phyloP scores from a whole-genome alignment of 2,329 filamentous ascomycete species.

The Cytospora mali region DNA sequence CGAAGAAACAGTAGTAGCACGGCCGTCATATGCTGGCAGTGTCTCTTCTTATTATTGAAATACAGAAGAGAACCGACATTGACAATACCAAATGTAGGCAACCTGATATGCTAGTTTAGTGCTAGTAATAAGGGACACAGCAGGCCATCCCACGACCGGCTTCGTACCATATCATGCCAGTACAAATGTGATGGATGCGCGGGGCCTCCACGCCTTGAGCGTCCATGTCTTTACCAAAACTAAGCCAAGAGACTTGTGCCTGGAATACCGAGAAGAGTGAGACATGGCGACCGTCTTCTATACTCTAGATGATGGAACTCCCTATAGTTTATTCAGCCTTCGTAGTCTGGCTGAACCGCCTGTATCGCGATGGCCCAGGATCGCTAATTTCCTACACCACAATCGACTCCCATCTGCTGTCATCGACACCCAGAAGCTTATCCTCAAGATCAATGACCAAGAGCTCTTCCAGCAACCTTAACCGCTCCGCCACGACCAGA shows the following conservation, averaged over 20 bases:
- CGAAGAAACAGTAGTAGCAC: slow-evolving; percentile 41
- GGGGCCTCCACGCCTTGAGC: too few relatives aligned
- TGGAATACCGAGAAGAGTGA: too few relatives aligned
- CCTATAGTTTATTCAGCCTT: not conserved
- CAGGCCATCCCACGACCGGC: not conserved
- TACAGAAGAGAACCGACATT: not conserved
- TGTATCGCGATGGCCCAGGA: slow-evolving; percentile 20
- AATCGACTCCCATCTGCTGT: slow-evolving; percentile 21
- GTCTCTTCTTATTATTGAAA: slow-evolving; percentile 29
- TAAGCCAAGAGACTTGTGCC: not conserved
- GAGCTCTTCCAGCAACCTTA: slow-evolving; percentile 44
- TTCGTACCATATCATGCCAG: not conserved
- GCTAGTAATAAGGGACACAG: not conserved
- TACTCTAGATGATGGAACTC: too few relatives aligned
- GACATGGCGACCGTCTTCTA: too few relatives aligned
- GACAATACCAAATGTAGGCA: not conserved
- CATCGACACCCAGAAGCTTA: slow-evolving; percentile 31
- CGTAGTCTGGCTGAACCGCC: not conserved
- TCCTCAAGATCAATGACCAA: slow-evolving; percentile 48
- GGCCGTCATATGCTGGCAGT: slow-evolving; percentile 23
- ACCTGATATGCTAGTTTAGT: too few relatives aligned
- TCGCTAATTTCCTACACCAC: slow-evolving; percentile 22
- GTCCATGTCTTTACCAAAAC: too few relatives aligned
- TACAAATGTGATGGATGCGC: not conserved
- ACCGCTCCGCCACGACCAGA: slow-evolving; percentile 48